phyloP scores from a whole-genome alignment of 179 eudicot species.

The Dionaea muscipula region DNA sequence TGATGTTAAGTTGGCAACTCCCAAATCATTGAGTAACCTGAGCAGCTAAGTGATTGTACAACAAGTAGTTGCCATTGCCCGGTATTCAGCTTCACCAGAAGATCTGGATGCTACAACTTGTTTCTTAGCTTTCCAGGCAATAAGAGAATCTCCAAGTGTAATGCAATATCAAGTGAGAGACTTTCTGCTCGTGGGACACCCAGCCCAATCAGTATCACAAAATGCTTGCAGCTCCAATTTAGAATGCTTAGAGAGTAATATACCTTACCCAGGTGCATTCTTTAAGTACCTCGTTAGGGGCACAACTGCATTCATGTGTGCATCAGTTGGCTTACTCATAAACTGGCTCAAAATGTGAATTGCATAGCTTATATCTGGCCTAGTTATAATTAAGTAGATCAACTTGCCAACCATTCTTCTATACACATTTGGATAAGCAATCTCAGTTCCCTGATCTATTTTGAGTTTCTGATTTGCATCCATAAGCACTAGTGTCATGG shows the following conservation, averaged over 20 bases:
- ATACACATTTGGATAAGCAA: neutral
- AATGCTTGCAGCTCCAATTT: too few species aligned
- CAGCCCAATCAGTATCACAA: constrained; percentile 1
- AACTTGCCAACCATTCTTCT: neutral
- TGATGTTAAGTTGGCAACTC: neutral
- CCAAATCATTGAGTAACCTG: neutral
- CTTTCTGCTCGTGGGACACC: neutral
- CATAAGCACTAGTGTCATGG: too few species aligned
- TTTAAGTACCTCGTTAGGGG: neutral
- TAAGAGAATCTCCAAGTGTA: neutral
- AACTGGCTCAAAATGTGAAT: neutral
- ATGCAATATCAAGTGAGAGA: neutral
- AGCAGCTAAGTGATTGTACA: neutral
- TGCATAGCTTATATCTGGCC: constrained; percentile 2
- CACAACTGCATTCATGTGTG: neutral
- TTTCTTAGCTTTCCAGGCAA: constrained; percentile 8
- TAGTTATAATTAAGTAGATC: neutral
- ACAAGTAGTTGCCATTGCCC: neutral
- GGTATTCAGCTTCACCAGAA: constrained; percentile 6
- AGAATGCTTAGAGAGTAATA: too few species aligned
- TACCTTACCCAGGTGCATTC: too few species aligned
- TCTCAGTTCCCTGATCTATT: neutral
- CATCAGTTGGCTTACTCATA: neutral
- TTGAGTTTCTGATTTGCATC: neutral
- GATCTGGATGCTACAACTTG: neutral